A percentile compares a stretch with the other conserved stretches of the same genome.
phyloP scores from a whole-genome alignment of 495 filamentous ascomycete species.

The Penicillium longicatenatum region DNA sequence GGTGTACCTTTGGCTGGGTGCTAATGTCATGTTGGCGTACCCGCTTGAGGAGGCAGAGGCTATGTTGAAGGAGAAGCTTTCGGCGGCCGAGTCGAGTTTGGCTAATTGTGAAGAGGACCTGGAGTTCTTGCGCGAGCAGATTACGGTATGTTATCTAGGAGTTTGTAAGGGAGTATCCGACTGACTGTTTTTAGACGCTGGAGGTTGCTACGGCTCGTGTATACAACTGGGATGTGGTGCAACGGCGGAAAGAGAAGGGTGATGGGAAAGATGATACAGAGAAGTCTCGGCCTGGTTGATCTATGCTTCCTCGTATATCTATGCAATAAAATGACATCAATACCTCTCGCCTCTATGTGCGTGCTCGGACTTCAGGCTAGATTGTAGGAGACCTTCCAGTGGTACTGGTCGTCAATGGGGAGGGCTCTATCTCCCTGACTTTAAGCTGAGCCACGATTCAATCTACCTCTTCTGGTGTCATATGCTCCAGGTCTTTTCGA shows the following conservation, averaged over 20 bases:
- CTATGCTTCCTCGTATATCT: not conserved
- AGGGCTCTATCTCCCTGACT: no score
- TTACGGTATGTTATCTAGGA: constrained; percentile 65
- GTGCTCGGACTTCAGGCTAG: no score
- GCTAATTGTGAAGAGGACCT: constrained; percentile 91
- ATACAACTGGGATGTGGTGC: constrained; percentile 98
- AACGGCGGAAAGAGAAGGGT: constrained; percentile 87
- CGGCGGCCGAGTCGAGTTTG: constrained; percentile 76
- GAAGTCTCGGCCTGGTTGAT: constrained; percentile 15
- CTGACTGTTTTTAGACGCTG: constrained; percentile 64
- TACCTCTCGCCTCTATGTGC: not conserved
- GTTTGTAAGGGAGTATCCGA: not conserved
- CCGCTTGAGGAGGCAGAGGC: constrained; percentile 82
- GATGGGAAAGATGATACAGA: constrained; percentile 54
- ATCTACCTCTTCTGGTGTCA: no score
- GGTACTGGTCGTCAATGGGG: no score
- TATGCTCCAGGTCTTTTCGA: no score
- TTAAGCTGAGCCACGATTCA: no score
- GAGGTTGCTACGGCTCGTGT: constrained; percentile 94
- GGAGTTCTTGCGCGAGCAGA: constrained; percentile 94
- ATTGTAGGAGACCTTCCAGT: no score
- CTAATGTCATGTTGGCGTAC: constrained; percentile 97
- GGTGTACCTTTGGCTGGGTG: constrained; percentile 95
- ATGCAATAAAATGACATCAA: constrained; percentile 4
- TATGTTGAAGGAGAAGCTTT: constrained; percentile 76